These are phyloP conservation scores for Byssothecium circinans DNA, from an alignment of 2,329 filamentous ascomycete genomes.

Conservation along the genomic window DNA sequence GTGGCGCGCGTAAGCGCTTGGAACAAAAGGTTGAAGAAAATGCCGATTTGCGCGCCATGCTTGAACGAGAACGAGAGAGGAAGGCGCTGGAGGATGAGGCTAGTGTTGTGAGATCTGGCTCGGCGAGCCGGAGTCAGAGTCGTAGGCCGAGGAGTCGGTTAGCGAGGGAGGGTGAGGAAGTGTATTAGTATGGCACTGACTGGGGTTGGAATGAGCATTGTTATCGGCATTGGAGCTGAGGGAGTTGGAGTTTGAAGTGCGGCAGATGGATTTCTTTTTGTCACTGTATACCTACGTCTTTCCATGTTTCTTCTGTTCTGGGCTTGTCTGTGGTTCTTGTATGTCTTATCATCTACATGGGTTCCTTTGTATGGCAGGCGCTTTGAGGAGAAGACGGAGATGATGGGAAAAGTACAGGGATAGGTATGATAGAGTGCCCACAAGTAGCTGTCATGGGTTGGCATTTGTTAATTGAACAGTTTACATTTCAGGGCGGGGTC, in stretches of 20 bases:
- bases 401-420: neutral
- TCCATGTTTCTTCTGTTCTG: neutral
- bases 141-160: constrained; percentile 22
- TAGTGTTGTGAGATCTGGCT: constrained; percentile 18
- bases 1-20: constrained; percentile 76
- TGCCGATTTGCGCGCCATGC: constrained; percentile 65
- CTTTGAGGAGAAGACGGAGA: neutral
- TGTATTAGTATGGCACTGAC: constrained; percentile 23
- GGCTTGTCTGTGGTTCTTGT: neutral
- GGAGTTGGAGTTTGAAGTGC: neutral
- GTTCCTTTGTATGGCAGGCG: neutral
- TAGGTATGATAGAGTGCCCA: neutral
- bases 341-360: neutral
- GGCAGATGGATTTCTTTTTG: neutral
- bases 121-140: constrained; percentile 23
- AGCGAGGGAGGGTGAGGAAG: constrained; percentile 15
- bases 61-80: constrained; percentile 59
- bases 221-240: no score
- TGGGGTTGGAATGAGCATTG: no score
- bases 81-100: constrained; percentile 26
- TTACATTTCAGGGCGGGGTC: no score
- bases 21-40: constrained; percentile 77
- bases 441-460: neutral
- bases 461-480: no score
- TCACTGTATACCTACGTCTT: neutral